A percentile compares a stretch with the other conserved stretches of the same genome.
These are phyloP conservation scores for Rhizophagus prolifer DNA, from an alignment of 192 early-diverging fungal genomes.

Conservation along the genomic window DNA sequence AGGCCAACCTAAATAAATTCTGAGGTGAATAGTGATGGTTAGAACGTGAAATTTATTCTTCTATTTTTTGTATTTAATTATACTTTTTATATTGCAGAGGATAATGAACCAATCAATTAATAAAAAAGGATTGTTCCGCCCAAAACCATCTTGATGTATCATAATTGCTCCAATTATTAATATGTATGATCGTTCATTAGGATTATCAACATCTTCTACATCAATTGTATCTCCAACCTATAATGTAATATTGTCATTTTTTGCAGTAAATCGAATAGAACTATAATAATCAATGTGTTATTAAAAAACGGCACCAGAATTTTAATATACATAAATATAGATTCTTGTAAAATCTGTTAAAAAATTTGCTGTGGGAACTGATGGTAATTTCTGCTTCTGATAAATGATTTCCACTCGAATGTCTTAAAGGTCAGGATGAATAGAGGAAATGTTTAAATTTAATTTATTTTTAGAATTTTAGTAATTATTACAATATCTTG, in stretches of 20 bases:
- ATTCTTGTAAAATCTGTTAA: neutral
- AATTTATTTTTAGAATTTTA: neutral
- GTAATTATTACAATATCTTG: too few relatives aligned
- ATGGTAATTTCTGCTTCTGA: neutral
- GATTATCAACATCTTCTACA: neutral
- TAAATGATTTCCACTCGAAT: neutral
- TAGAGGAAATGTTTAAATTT: neutral
- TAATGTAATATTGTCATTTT: neutral
- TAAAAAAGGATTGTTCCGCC: neutral
- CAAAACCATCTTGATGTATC: too few relatives aligned
- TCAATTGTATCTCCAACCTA: neutral
- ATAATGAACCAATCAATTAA: constrained; percentile 2
- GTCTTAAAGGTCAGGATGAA: neutral
- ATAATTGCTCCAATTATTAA: too few relatives aligned
- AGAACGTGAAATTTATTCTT: too few relatives aligned
- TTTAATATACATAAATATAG: neutral
- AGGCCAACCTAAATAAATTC: too few relatives aligned
- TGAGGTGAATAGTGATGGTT: too few relatives aligned
- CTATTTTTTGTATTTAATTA: too few relatives aligned
- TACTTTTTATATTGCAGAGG: too few relatives aligned
- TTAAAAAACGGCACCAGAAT: too few relatives aligned
- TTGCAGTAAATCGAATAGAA: neutral
- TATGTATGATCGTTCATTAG: too few relatives aligned
- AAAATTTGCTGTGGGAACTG: neutral
- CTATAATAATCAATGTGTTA: neutral